Percentiles rank a stretch among this genome's conserved stretches.
These are phyloP conservation scores for Ampelocalamus luodianensis DNA, from an alignment of 176 grass and related monocot genomes.

Conservation along the genomic window DNA sequence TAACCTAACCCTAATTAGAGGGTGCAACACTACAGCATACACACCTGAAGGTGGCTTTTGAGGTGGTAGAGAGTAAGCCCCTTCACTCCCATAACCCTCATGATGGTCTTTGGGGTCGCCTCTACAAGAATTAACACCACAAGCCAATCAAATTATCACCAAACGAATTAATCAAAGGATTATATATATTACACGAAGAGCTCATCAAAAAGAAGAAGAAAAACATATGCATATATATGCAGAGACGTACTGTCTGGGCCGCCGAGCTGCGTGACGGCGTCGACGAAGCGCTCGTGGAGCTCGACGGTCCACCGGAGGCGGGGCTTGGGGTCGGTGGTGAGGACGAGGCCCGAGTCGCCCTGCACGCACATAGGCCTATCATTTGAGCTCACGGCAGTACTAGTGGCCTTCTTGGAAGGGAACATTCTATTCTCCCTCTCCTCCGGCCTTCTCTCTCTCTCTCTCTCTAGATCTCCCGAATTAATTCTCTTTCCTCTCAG, in stretches of 20 bases:
- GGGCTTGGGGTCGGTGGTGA: slow-evolving; percentile 98
- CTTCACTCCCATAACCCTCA: slow-evolving; percentile 98
- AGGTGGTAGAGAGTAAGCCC: slow-evolving; percentile 98
- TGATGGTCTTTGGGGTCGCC: slow-evolving; percentile 97
- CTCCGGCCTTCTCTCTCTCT: neutral
- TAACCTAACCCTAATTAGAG: slow-evolving; percentile 47
- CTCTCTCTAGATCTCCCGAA: slow-evolving; percentile 55
- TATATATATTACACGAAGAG: neutral
- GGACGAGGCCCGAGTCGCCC: slow-evolving; percentile 80
- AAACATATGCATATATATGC: neutral
- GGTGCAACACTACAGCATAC: slow-evolving; percentile 23
- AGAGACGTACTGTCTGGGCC: slow-evolving; percentile 81
- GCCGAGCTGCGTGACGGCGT: slow-evolving; percentile 94
- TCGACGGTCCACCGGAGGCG: slow-evolving; percentile 98
- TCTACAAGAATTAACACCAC: slow-evolving; percentile 55
- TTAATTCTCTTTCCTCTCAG: slow-evolving; percentile 62
- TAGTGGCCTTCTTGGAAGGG: slow-evolving; percentile 81
- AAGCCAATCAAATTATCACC: slow-evolving; percentile 3
- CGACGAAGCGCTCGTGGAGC: slow-evolving; percentile 98
- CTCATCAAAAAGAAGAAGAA: neutral
- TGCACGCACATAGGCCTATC: slow-evolving; percentile 72
- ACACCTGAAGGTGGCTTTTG: slow-evolving; percentile 98
- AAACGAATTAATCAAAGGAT: neutral
- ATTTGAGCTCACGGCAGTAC: slow-evolving; percentile 61
- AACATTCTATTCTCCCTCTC: slow-evolving; percentile 74